Evolutionary conservation across 2,329 filamentous ascomycete species (phyloP), one percentile per base, ranked within the genome.

Genomic region (Monosporascus sp.): DNA sequence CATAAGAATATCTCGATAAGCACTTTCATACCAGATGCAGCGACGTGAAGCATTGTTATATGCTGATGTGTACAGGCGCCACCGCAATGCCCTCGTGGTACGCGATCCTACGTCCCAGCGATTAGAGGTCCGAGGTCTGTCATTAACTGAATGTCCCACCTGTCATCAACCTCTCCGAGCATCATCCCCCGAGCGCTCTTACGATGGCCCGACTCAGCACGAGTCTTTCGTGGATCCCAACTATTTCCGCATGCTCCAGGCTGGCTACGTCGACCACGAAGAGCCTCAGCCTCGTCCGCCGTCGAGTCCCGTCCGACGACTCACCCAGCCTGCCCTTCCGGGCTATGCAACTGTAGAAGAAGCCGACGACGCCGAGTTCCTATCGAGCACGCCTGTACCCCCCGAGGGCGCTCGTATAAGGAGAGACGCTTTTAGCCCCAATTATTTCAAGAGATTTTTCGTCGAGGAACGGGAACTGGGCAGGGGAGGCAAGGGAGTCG

Each of bases 361-460:
- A 14, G 60, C 67, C 22, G 64, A 65, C 16, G 65, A 70, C 44
- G 69, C 70, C 59, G 79, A 82, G 55, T 84, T 82, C 56, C 68
- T 83, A 35, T 77, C 80, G 37, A 81, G 78, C 72, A 63, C 78
- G 55, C 70, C 82, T 55, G 70, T 74, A 48, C 78, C 64, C 63
- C 81, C 58, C 65, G 78, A 72, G 68, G 80, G 68, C 14, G 85
- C 88, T 56, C 86, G 88, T 27, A 99, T 99, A 52, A 89, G 89
- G 35, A 83, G 86, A 52, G 84, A 89, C 27, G 91, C 94, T 0
- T 97, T 99, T 65, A 95, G 88, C 62, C 92, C 88, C 7, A 86
- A 92, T 61, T 99, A 97, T 67, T 97, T 97, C 74, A 84, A 88
- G 63, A 87, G 84, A 16, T 97, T 97, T 71, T 99, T 99, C 65